Conservation (phyloP, 225 moss, liverwort and hornwort species). For the Lunularia cruciata region DNA sequence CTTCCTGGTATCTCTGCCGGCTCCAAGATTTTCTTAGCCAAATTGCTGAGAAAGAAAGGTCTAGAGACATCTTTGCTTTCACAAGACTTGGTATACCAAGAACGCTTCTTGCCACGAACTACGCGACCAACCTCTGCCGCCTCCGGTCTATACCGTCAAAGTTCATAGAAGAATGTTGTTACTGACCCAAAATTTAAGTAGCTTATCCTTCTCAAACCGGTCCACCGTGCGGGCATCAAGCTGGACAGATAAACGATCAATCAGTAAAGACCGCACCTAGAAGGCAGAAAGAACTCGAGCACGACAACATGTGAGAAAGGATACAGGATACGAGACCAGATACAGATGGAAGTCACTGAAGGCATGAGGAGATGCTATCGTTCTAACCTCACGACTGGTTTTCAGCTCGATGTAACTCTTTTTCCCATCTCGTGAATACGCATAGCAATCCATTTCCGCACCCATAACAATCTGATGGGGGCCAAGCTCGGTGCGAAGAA, state of each 20-base stretch:
- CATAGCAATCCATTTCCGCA: slow-evolving; percentile 98
- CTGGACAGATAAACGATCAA: slow-evolving; percentile 19
- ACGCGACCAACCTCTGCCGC: too few species aligned
- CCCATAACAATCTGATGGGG: slow-evolving; percentile 97
- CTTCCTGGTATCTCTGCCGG: too few species aligned
- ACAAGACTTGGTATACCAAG: too few species aligned
- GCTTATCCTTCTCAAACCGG: slow-evolving; percentile 80
- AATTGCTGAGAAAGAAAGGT: too few species aligned
- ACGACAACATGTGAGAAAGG: background rate
- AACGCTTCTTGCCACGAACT: too few species aligned
- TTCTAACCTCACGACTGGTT: slow-evolving; percentile 65
- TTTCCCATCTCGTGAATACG: slow-evolving; percentile 67
- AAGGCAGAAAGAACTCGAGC: background rate
- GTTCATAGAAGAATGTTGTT: background rate
- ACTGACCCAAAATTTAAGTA: slow-evolving; percentile 86
- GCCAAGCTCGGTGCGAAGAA: slow-evolving; percentile 92
- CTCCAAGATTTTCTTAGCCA: too few species aligned
- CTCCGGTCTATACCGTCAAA: too few species aligned
- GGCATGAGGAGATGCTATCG: background rate
- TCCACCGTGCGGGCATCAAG: slow-evolving; percentile 78
- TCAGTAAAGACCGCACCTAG: background rate
- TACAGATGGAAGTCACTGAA: background rate
- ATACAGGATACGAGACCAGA: background rate
- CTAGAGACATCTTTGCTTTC: too few species aligned
- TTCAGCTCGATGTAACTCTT: slow-evolving; percentile 79